Evolutionary conservation across 139 green algal species (phyloP).

Genomic region (Astrephomene gubernaculifera): DNA sequence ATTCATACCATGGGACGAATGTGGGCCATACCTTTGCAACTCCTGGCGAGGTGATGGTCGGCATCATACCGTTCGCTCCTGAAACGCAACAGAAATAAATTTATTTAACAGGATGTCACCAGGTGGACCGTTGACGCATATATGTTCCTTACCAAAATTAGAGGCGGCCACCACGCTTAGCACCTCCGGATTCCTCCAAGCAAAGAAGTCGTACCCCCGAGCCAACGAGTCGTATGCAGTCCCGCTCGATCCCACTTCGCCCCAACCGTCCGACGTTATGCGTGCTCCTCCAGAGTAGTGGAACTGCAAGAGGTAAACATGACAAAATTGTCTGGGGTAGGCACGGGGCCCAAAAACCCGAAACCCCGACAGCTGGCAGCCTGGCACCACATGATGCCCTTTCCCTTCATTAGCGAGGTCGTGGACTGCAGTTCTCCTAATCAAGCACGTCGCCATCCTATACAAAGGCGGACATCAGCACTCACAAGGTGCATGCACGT

Average conservation of each 20-base stretch:
- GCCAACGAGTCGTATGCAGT: not conserved
- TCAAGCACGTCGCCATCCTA: no score
- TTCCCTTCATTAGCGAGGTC: no score
- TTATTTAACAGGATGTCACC: no score
- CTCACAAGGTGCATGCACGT: no score
- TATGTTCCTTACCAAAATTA: not conserved
- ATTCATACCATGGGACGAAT: no score
- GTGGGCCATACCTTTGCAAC: not conserved
- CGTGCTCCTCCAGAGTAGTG: no score
- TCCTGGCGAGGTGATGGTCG: not conserved
- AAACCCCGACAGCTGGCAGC: no score
- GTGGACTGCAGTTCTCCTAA: not conserved
- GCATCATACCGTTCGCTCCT: not conserved
- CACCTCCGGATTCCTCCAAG: not conserved
- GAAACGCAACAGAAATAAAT: no score
- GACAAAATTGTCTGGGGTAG: no score
- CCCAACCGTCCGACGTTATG: not conserved
- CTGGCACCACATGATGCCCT: not conserved
- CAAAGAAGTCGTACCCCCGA: not conserved
- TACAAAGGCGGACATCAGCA: no score
- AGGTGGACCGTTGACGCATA: not conserved
- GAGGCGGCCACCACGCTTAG: not conserved
- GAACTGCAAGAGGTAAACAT: no score
- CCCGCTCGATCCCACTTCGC: not conserved
- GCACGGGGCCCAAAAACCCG: no score